Percentiles rank a stretch among this genome's conserved stretches.
Evolutionary conservation across 139 green algal genomes (phyloP).

Genomic region (Chlamydomonas applanata): DNA sequence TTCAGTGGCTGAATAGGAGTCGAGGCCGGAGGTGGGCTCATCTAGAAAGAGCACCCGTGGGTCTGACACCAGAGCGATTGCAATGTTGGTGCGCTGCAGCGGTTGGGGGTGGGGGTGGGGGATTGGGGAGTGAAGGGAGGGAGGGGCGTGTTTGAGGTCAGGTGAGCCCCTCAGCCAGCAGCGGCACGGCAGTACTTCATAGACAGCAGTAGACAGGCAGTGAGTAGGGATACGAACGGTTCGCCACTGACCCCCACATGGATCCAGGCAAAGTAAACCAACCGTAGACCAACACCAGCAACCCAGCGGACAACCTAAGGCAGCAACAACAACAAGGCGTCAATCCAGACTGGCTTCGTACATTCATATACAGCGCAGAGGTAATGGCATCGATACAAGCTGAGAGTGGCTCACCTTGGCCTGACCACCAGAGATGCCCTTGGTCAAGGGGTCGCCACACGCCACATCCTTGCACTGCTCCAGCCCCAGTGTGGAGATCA

Average conservation of each 20-base stretch:
- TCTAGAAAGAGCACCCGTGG: constrained; percentile 64
- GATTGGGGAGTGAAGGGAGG: too few species aligned
- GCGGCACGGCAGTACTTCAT: not conserved
- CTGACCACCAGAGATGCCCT: constrained; percentile 54
- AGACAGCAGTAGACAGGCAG: too few species aligned
- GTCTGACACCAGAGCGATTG: constrained; percentile 53
- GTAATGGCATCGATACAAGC: too few species aligned
- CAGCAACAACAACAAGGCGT: too few species aligned
- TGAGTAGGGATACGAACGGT: too few species aligned
- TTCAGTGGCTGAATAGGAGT: constrained; percentile 65
- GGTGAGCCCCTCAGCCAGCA: not conserved
- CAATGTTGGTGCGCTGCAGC: constrained; percentile 44
- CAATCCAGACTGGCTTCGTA: too few species aligned
- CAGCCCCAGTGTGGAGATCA: constrained; percentile 16
- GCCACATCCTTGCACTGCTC: constrained; percentile 15
- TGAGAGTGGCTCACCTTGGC: constrained; percentile 37
- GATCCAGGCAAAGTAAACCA: too few species aligned
- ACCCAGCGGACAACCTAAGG: too few species aligned
- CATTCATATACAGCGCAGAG: too few species aligned
- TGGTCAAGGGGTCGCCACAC: constrained; percentile 30
- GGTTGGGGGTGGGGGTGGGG: not conserved
- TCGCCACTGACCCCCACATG: too few species aligned
- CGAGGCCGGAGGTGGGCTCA: constrained; percentile 68
- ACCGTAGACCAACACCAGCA: too few species aligned
- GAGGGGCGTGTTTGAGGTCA: too few species aligned